A percentile compares a stretch with the other conserved stretches of the same genome.
Conservation (phyloP, 805 yeast genomes). For the Yamadazyma philogaea region DNA sequence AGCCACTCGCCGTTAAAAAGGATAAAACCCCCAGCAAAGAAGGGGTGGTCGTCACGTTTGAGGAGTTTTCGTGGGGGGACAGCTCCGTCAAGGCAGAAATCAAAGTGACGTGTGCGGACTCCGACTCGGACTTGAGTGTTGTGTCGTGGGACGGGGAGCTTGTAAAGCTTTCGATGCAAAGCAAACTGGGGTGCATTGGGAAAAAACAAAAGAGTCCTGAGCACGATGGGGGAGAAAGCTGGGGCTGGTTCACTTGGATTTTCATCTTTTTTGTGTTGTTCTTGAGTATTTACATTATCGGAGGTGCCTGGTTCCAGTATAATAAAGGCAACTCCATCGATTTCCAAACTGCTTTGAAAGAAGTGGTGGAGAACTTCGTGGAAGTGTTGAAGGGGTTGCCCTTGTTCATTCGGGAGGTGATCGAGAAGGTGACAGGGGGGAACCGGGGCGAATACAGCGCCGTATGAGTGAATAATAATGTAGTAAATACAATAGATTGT, state of each 20-base stretch:
- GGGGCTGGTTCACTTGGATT: conserved; percentile 84
- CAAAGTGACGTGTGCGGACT: conserved; percentile 44
- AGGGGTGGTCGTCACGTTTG: conserved; percentile 42
- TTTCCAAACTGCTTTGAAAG: conserved; percentile 68
- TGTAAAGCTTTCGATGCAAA: conserved; percentile 26
- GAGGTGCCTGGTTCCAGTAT: conserved; percentile 73
- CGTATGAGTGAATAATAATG: conserved; percentile 43
- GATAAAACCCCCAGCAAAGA: conserved; percentile 18
- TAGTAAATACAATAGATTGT: not conserved
- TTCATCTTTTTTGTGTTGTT: conserved; percentile 70
- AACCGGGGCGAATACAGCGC: conserved; percentile 92
- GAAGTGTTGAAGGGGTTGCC: conserved; percentile 62
- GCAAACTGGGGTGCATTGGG: conserved; percentile 41
- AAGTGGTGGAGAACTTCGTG: conserved; percentile 64
- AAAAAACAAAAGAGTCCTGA: conserved; percentile 19
- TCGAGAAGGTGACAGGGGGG: conserved; percentile 60
- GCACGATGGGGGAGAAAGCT: conserved; percentile 44
- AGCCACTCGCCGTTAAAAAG: conserved; percentile 6
- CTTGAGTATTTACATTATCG: conserved; percentile 67
- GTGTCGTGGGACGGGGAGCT: conserved; percentile 36
- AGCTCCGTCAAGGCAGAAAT: conserved; percentile 45
- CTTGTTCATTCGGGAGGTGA: conserved; percentile 62
- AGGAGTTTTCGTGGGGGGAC: conserved; percentile 72
- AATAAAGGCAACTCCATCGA: conserved; percentile 69
- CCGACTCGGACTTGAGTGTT: conserved; percentile 18